A percentile compares a stretch with the other conserved stretches of the same genome.
These are phyloP conservation scores for Juncus inflexus DNA, from an alignment of 176 grass and related monocot genomes.

Conservation along the genomic window DNA sequence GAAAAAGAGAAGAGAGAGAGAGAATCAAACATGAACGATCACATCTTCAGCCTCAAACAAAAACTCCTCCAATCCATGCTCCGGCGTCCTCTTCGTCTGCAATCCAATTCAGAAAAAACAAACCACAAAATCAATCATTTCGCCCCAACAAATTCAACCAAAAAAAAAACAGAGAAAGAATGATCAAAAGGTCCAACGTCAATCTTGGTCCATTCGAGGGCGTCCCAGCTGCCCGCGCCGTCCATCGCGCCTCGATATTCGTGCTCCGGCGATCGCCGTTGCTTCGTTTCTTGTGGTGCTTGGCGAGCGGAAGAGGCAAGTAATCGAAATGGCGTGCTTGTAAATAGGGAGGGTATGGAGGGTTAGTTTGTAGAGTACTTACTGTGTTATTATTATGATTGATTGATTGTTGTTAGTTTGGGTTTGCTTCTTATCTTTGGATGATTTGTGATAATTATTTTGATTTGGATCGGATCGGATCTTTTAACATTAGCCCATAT, in stretches of 20 bases:
- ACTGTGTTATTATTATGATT: conserved; percentile 1
- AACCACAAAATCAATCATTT: conserved; percentile 2
- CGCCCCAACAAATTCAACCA: not conserved
- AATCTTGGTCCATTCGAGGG: conserved; percentile 39
- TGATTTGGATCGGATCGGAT: no score
- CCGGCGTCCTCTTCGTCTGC: conserved; percentile 21
- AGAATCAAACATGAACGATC: conserved; percentile 37
- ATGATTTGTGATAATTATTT: no score
- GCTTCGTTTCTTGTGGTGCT: conserved; percentile 2
- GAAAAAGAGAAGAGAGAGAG: not conserved
- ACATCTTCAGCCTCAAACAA: conserved; percentile 43
- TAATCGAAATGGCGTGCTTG: conserved; percentile 7
- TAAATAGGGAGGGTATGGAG: conserved; percentile 11
- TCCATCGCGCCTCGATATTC: conserved; percentile 26
- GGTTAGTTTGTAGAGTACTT: conserved; percentile 4
- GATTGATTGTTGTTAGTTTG: not conserved
- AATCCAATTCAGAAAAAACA: conserved; percentile 8
- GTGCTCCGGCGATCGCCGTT: conserved; percentile 8
- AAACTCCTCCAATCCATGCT: conserved; percentile 34
- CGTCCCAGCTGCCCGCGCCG: conserved; percentile 37
- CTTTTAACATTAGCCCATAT: no score
- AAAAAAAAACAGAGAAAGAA: not conserved
- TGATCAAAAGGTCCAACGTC: conserved; percentile 10
- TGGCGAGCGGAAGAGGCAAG: conserved; percentile 16
- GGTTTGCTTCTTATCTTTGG: not conserved